Percentiles rank a stretch among this genome's conserved stretches.
Evolutionary conservation across 2,329 filamentous ascomycete genomes (phyloP).

Genomic region (Apiospora aurea): DNA sequence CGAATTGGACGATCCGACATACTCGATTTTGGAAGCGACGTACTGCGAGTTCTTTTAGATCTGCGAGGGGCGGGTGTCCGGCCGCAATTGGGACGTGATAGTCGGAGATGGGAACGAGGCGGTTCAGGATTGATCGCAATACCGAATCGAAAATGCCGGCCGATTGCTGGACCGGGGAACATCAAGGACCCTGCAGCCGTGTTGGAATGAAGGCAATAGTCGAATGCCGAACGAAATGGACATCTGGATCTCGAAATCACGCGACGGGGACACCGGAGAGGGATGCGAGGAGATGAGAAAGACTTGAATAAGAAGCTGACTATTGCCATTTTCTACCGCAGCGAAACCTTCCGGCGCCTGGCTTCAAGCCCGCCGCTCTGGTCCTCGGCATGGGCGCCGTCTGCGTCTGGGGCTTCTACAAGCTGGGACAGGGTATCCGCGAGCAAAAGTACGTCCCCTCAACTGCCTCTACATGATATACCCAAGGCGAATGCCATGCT

Average conservation of each 20-base stretch:
- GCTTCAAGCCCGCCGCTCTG: slow-evolving; percentile 84
- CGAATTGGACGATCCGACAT: neutral
- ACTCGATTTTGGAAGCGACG: neutral
- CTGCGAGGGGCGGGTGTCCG: neutral
- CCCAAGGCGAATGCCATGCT: too few relatives aligned
- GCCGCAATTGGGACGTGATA: neutral
- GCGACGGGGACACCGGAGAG: neutral
- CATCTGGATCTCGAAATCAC: neutral
- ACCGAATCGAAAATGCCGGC: neutral
- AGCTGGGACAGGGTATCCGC: slow-evolving; percentile 79
- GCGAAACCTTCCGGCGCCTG: slow-evolving; percentile 91
- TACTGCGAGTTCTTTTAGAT: neutral
- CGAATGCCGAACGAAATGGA: neutral
- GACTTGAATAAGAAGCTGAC: slow-evolving; percentile 32
- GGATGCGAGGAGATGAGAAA: neutral
- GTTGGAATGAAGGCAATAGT: neutral
- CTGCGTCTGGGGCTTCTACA: slow-evolving; percentile 92
- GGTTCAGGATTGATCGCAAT: neutral
- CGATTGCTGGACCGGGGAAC: too few relatives aligned
- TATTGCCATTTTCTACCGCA: slow-evolving; percentile 43
- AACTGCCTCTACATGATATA: too few relatives aligned
- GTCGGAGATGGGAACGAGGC: neutral
- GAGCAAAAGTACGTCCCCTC: slow-evolving; percentile 96
- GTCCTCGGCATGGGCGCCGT: slow-evolving; percentile 78
- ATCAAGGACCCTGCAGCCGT: neutral